Evolutionary conservation across 2,329 filamentous ascomycete species (phyloP).

Genomic region (Penicillium nordicum): DNA sequence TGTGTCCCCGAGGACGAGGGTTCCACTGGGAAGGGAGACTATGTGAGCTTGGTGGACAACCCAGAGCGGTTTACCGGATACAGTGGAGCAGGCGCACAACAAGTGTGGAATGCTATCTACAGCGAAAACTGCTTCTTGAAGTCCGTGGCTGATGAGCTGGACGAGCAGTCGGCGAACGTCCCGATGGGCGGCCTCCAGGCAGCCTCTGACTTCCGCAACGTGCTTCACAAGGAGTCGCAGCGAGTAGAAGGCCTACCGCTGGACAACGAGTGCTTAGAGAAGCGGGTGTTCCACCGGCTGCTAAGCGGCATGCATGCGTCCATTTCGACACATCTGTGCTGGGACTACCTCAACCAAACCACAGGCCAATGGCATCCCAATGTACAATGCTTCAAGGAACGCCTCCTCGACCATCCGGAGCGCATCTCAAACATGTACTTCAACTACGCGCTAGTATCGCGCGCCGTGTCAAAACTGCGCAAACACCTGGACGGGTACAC

Average conservation of each 20-base stretch:
- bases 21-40: constrained; percentile 82
- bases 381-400: constrained; percentile 77
- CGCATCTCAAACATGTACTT: constrained; percentile 97
- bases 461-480: constrained; percentile 85
- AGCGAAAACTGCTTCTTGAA: constrained; percentile 89
- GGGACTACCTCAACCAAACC: constrained; percentile 91
- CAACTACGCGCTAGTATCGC: constrained; percentile 93
- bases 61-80: constrained; percentile 96
- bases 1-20: constrained; percentile 95
- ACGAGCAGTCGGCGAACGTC: constrained; percentile 28
- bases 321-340: constrained; percentile 93
- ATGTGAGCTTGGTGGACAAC: constrained; percentile 89
- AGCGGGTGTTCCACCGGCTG: constrained; percentile 95
- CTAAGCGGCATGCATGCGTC: constrained; percentile 98
- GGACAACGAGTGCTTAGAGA: constrained; percentile 93
- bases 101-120: constrained; percentile 97
- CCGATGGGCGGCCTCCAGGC: constrained; percentile 52
- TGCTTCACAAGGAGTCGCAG: constrained; percentile 50
- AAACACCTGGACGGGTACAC: constrained; percentile 79
- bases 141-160: constrained; percentile 30
- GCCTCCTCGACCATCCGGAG: constrained; percentile 82
- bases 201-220: constrained; percentile 58
- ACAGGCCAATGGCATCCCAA: constrained; percentile 94
- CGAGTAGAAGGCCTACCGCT: constrained; percentile 61
- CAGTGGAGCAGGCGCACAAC: constrained; percentile 73